phyloP scores from a whole-genome alignment of 768 basidiomycete species.

The Russula abietina region DNA sequence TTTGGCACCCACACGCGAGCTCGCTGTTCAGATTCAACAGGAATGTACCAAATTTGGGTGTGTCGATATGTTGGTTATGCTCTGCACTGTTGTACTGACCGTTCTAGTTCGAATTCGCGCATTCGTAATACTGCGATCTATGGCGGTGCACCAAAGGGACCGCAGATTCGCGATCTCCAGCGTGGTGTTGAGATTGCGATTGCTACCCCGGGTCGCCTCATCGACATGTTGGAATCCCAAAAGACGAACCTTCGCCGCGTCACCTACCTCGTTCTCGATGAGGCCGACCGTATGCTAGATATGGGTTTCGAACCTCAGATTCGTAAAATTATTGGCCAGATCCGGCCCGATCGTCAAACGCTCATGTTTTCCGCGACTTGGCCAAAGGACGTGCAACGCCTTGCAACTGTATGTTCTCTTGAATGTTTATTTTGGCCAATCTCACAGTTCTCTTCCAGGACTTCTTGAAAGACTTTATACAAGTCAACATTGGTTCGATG shows the following conservation, averaged over 20 bases:
- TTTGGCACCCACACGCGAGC: slow-evolving; percentile 94
- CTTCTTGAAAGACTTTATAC: slow-evolving; percentile 93
- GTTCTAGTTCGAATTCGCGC: slow-evolving; percentile 73
- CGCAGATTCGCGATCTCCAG: slow-evolving; percentile 95
- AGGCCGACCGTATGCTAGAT: slow-evolving; percentile 99
- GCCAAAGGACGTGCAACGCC: slow-evolving; percentile 99
- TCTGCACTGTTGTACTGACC: slow-evolving; percentile 8
- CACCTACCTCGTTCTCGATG: slow-evolving; percentile 98
- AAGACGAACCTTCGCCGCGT: slow-evolving; percentile 95
- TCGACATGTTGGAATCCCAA: slow-evolving; percentile 96
- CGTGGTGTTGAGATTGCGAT: slow-evolving; percentile 97
- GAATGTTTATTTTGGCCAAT: neutral
- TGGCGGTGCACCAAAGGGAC: slow-evolving; percentile 97
- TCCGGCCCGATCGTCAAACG: slow-evolving; percentile 96
- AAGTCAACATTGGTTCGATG: slow-evolving; percentile 98
- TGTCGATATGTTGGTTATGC: slow-evolving; percentile 27
- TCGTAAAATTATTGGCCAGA: slow-evolving; percentile 94
- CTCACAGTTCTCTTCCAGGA: slow-evolving; percentile 46
- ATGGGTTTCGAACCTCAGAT: slow-evolving; percentile 99
- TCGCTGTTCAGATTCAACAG: slow-evolving; percentile 98
- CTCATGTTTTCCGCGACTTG: slow-evolving; percentile 99
- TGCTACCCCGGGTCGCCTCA: no score
- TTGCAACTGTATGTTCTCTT: slow-evolving; percentile 64
- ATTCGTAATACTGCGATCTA: slow-evolving; percentile 99
- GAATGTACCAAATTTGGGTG: slow-evolving; percentile 98